A percentile compares a stretch with the other conserved stretches of the same genome.
These are phyloP conservation scores for Globisporangium echinulatum DNA, from an alignment of 352 stramenopile genomes.

Conservation along the genomic window DNA sequence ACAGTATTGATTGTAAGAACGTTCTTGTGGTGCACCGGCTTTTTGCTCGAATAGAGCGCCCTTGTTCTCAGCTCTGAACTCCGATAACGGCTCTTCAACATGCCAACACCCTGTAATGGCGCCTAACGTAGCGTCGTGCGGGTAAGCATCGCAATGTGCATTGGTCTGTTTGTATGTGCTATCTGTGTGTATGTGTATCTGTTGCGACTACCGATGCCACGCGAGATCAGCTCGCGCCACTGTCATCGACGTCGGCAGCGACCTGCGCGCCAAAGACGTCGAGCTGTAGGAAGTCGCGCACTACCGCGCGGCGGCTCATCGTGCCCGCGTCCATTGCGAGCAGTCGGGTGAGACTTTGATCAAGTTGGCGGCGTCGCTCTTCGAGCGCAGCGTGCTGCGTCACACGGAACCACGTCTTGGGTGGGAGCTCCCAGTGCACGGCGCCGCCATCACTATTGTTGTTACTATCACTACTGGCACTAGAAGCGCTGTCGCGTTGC, in stretches of 20 bases:
- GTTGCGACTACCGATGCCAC: not conserved
- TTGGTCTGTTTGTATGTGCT: not conserved
- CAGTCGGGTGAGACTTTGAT: constrained; percentile 43
- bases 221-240: no score
- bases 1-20: not conserved
- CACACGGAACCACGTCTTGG: constrained; percentile 78
- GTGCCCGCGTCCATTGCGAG: constrained; percentile 27
- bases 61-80: not conserved
- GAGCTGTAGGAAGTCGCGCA: constrained; percentile 79
- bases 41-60: not conserved
- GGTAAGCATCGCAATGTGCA: not conserved
- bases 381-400: constrained; percentile 52
- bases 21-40: not conserved
- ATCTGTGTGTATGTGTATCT: not conserved
- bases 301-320: constrained; percentile 37
- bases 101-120: no score
- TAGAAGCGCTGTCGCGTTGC: constrained; percentile 9
- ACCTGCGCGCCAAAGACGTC: constrained; percentile 72
- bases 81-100: no score
- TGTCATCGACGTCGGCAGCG: constrained; percentile 18
- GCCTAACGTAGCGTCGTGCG: no score
- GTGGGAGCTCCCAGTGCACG: constrained; percentile 58
- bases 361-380: constrained; percentile 54
- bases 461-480: not conserved
- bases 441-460: constrained; percentile 3